A percentile compares a stretch with the other conserved stretches of the same genome.
These are phyloP conservation scores for Saccharomycopsis fodiens DNA, from an alignment of 805 yeast species.

Conservation along the genomic window DNA sequence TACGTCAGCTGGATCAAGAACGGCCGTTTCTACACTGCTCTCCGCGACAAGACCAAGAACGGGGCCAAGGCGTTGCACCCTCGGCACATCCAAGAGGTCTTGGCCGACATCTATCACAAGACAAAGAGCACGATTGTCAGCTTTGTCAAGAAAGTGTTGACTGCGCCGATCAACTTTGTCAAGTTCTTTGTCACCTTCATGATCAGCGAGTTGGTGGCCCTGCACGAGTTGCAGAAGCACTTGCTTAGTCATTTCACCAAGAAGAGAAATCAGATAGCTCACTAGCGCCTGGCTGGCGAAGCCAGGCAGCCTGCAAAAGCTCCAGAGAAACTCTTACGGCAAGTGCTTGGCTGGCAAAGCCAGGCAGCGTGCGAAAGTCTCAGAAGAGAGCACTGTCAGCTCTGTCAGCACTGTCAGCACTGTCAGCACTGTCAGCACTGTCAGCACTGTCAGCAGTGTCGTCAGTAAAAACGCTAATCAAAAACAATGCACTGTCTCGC, in stretches of 20 bases:
- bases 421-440: no score
- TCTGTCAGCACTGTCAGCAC: no score
- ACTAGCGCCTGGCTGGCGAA: background rate
- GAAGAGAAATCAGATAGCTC: background rate
- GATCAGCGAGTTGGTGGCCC: conserved; percentile 17
- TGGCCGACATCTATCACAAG: conserved; percentile 12
- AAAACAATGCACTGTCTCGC: no score
- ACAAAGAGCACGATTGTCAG: conserved; percentile 16
- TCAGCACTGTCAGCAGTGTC: no score
- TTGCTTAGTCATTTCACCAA: conserved; percentile 5
- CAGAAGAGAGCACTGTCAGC: background rate
- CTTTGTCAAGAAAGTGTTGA: conserved; percentile 18
- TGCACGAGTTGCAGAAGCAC: conserved; percentile 11
- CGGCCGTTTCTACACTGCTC: conserved; percentile 13
- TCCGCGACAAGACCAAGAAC: conserved; percentile 18
- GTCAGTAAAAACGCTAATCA: no score
- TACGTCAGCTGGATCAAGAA: conserved; percentile 18
- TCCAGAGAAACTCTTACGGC: no score
- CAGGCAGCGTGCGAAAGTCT: no score
- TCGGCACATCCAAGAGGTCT: conserved; percentile 18
- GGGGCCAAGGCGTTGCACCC: conserved; percentile 17
- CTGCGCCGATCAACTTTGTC: conserved; percentile 19
- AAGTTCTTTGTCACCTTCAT: conserved; percentile 16
- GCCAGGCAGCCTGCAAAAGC: no score
- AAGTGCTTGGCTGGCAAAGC: no score